Conservation (phyloP, 2,329 filamentous ascomycete species). For the Podosphaera xanthii region DNA sequence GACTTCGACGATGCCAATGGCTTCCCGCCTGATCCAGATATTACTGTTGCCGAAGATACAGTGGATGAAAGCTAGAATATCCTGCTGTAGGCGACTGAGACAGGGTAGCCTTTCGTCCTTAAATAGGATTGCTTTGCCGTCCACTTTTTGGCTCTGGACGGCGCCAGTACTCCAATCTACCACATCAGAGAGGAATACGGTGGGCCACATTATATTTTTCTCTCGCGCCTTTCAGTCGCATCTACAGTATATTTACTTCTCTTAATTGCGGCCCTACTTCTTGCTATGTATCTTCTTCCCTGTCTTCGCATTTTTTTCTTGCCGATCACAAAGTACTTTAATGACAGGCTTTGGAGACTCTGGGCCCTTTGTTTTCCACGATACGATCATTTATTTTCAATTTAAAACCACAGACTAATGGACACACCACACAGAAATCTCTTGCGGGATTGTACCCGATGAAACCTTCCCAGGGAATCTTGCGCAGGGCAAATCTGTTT, state of each 20-base stretch:
- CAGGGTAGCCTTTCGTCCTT: too few relatives aligned
- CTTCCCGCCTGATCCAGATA: too few relatives aligned
- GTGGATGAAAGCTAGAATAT: slow-evolving; percentile 3
- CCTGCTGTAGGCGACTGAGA: slow-evolving; percentile 4
- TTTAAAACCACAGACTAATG: neutral
- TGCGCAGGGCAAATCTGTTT: neutral
- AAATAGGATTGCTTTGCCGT: neutral
- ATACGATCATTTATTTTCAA: too few relatives aligned
- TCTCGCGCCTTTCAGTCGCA: too few relatives aligned
- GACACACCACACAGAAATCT: neutral
- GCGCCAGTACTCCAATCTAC: neutral
- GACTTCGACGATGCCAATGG: too few relatives aligned
- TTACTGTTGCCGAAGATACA: neutral
- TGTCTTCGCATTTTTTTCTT: too few relatives aligned
- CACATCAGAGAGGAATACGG: neutral
- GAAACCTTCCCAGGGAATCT: neutral
- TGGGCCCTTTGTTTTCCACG: too few relatives aligned
- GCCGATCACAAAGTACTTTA: too few relatives aligned
- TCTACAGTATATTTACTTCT: too few relatives aligned
- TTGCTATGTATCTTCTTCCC: too few relatives aligned
- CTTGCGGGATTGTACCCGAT: neutral
- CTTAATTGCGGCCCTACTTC: too few relatives aligned
- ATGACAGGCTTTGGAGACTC: too few relatives aligned
- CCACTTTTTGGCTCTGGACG: neutral
- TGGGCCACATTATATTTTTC: neutral